These are phyloP conservation scores for Staphylotrichum longicolle DNA, from an alignment of 495 filamentous ascomycete genomes.

Conservation along the genomic window DNA sequence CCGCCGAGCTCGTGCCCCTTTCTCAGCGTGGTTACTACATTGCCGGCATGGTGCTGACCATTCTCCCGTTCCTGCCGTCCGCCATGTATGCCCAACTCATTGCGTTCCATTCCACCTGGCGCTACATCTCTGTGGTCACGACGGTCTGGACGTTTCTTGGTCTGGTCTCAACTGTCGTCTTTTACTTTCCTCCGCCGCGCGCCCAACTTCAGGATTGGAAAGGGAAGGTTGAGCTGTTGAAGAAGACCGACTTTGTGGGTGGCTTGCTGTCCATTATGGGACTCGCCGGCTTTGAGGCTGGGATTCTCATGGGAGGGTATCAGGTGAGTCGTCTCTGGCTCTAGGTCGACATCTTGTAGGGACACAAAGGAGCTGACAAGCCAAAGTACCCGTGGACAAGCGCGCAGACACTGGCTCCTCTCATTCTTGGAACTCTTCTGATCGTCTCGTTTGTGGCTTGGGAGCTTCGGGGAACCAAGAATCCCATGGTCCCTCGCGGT, in stretches of 20 bases:
- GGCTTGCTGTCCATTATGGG: constrained; percentile 65
- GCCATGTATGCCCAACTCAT: constrained; percentile 72
- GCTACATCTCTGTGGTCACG: constrained; percentile 62
- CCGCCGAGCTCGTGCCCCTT: constrained; percentile 67
- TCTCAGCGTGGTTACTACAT: constrained; percentile 67
- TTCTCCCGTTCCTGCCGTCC: constrained; percentile 65
- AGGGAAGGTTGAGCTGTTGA: constrained; percentile 50
- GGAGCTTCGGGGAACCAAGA: constrained; percentile 61
- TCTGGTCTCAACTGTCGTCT: constrained; percentile 57
- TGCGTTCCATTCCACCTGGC: constrained; percentile 56
- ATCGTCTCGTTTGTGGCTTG: constrained; percentile 58
- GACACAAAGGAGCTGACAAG: neutral
- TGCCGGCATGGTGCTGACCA: constrained; percentile 63
- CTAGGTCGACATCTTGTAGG: neutral
- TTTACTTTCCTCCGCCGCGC: constrained; percentile 66
- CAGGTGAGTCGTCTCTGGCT: constrained; percentile 33
- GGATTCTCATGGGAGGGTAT: constrained; percentile 68
- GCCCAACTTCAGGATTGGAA: constrained; percentile 52
- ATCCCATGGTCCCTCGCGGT: constrained; percentile 64
- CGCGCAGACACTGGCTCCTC: constrained; percentile 48
- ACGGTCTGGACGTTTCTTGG: constrained; percentile 62
- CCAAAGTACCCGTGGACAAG: constrained; percentile 38
- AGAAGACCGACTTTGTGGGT: constrained; percentile 63
- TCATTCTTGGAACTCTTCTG: constrained; percentile 57
- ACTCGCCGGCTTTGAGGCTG: constrained; percentile 63